Conservation (phyloP, 2,329 filamentous ascomycete genomes). For the Talaromyces rugulosus region DNA sequence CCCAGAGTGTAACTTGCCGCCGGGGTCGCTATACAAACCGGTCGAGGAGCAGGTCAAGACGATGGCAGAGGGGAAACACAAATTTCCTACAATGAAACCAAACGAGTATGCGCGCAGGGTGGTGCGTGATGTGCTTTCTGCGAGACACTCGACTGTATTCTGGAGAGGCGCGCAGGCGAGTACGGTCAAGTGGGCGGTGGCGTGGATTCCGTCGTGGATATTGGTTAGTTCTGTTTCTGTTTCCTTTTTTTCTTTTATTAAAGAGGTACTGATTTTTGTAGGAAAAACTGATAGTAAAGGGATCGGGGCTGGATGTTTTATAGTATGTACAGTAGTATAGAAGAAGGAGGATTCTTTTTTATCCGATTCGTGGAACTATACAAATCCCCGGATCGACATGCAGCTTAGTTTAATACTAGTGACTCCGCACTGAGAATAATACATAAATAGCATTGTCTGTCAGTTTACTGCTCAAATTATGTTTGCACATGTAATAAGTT, state of each 20-base stretch:
- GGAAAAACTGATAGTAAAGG: not conserved
- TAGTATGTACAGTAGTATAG: not conserved
- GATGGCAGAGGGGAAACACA: not conserved
- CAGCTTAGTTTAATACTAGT: not conserved
- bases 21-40: not conserved
- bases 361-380: slow-evolving; percentile 1
- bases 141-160: not conserved
- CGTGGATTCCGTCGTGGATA: not conserved
- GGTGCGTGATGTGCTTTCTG: not conserved
- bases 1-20: not conserved
- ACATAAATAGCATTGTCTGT: not conserved
- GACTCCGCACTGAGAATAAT: not conserved
- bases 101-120: not conserved
- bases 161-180: not conserved
- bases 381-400: not conserved
- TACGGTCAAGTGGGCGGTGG: not conserved
- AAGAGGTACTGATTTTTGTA: not conserved
- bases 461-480: not conserved
- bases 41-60: not conserved
- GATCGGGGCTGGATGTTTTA: not conserved
- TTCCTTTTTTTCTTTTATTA: not conserved
- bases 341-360: not conserved
- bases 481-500: no score
- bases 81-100: not conserved
- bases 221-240: not conserved